Conservation (phyloP, 2,329 filamentous ascomycete genomes). For the Talaromyces rugulosus region DNA sequence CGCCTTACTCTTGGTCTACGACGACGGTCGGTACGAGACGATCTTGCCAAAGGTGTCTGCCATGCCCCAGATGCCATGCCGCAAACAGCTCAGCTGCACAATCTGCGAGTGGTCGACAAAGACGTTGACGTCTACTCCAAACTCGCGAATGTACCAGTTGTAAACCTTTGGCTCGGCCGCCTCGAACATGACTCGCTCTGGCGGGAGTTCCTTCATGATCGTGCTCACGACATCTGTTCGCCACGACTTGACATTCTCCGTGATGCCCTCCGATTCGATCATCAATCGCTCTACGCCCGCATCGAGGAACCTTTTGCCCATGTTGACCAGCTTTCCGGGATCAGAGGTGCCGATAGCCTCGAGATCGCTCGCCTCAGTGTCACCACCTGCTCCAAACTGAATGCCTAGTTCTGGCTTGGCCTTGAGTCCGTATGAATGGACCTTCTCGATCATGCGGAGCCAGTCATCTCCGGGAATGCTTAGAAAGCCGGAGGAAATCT, state of each 20-base stretch:
- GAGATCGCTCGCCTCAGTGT: constrained; percentile 46
- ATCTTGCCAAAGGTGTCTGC: constrained; percentile 54
- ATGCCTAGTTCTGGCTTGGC: constrained; percentile 55
- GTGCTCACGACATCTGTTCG: constrained; percentile 52
- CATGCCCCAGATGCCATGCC: constrained; percentile 53
- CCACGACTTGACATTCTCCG: constrained; percentile 53
- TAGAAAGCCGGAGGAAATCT: constrained; percentile 52
- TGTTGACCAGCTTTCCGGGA: constrained; percentile 45
- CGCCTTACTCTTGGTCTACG: background rate
- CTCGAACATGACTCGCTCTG: constrained; percentile 56
- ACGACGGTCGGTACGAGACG: constrained; percentile 35
- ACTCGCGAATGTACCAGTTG: constrained; percentile 55
- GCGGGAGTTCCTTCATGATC: constrained; percentile 49
- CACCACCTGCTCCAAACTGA: constrained; percentile 55
- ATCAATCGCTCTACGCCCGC: constrained; percentile 54
- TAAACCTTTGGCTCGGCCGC: constrained; percentile 54
- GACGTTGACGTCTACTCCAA: constrained; percentile 54
- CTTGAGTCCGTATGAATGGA: constrained; percentile 45
- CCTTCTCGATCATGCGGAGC: constrained; percentile 48
- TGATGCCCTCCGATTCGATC: constrained; percentile 59
- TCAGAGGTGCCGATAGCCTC: constrained; percentile 48
- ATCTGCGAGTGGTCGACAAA: constrained; percentile 58
- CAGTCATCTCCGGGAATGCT: constrained; percentile 53
- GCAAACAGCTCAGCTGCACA: constrained; percentile 51
- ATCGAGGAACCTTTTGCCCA: constrained; percentile 49